Conservation (phyloP, 140 eudicot species). For the Anethum foeniculum region DNA sequence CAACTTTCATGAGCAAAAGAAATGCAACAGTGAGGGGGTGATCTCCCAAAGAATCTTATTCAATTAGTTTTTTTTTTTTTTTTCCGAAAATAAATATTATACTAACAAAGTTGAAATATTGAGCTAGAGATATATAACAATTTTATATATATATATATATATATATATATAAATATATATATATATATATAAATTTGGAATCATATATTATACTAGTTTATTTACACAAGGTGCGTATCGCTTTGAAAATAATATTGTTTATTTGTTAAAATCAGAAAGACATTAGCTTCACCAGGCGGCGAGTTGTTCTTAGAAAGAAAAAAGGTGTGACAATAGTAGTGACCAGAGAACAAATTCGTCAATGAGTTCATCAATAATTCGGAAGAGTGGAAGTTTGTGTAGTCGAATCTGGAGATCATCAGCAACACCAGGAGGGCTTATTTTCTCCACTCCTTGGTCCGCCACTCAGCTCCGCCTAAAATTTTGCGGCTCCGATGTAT, state of each 20-base stretch:
- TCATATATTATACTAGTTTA: neutral
- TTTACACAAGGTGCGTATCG: neutral
- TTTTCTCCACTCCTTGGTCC: conserved; percentile 55
- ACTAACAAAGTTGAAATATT: too few species aligned
- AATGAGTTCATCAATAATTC: neutral
- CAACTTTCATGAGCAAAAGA: too few species aligned
- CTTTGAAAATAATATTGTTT: too few species aligned
- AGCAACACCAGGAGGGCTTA: neutral
- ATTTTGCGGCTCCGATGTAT: conserved; percentile 73
- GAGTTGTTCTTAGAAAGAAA: neutral
- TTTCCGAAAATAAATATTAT: too few species aligned
- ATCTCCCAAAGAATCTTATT: too few species aligned
- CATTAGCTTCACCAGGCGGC: neutral
- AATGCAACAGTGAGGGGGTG: too few species aligned
- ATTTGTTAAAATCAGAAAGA: neutral
- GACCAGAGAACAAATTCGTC: neutral
- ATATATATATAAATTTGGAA: too few species aligned
- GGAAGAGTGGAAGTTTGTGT: neutral
- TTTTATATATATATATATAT: too few species aligned
- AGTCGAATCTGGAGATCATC: neutral
- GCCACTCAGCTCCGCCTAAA: conserved; percentile 69
- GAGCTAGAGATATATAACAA: too few species aligned
- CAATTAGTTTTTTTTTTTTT: too few species aligned
- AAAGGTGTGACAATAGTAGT: neutral
- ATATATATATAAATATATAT: too few species aligned